Percentiles rank a stretch among this genome's conserved stretches.
These are phyloP conservation scores for Sicyos baderoa DNA, from an alignment of 306 rosid species.

Conservation along the genomic window DNA sequence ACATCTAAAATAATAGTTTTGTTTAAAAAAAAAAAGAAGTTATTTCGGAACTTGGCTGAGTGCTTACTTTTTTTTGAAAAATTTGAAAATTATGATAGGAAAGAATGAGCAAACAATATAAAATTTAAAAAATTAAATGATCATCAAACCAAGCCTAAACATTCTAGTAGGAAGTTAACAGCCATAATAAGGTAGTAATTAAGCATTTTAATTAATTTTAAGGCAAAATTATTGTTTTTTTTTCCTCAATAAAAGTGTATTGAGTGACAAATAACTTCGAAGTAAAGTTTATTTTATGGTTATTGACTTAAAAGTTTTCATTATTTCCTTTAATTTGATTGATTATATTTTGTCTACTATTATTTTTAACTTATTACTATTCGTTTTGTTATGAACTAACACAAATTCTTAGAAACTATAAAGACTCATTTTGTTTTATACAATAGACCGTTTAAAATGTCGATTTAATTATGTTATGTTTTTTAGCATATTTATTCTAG, in stretches of 20 bases:
- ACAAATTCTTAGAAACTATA: neutral
- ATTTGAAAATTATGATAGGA: too few relatives aligned
- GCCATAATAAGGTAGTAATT: too few relatives aligned
- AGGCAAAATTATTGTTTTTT: neutral
- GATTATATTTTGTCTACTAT: neutral
- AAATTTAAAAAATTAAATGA: too few relatives aligned
- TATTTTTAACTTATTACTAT: neutral
- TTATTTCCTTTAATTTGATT: neutral
- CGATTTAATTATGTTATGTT: neutral
- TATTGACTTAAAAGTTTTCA: neutral
- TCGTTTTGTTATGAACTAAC: neutral
- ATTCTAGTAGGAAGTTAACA: too few relatives aligned
- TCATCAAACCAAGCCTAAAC: too few relatives aligned
- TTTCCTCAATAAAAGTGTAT: neutral
- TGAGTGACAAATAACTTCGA: neutral
- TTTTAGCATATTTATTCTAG: neutral
- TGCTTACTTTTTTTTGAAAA: too few relatives aligned
- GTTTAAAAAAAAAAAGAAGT: too few relatives aligned
- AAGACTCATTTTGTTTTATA: neutral
- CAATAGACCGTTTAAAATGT: too few relatives aligned
- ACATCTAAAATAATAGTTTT: too few relatives aligned
- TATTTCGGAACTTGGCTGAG: too few relatives aligned
- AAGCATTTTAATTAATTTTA: neutral
- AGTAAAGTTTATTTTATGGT: neutral
- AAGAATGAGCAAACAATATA: too few relatives aligned